A percentile compares a stretch with the other conserved stretches of the same genome.
phyloP scores from a whole-genome alignment of 78 protist genomes.

The Chrysochromulina tobinii region DNA sequence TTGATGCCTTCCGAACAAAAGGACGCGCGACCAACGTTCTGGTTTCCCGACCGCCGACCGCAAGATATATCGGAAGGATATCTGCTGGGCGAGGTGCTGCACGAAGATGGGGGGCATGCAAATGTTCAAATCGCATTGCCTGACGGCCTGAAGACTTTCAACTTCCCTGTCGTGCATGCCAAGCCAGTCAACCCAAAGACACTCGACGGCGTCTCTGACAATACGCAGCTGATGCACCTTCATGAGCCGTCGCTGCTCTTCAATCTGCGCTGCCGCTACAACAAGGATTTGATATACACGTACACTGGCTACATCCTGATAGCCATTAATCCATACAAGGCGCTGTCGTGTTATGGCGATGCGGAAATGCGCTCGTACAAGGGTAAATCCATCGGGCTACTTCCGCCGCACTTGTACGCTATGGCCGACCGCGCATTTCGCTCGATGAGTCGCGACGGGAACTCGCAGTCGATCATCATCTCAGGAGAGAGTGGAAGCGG shows the following conservation, averaged over 20 bases:
- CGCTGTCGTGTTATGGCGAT: background rate
- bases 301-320: slow-evolving; percentile 83
- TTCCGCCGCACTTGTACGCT: slow-evolving; percentile 81
- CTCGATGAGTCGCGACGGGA: background rate
- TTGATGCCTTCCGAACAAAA: no score
- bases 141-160: no score
- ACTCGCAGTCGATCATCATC: slow-evolving; percentile 66
- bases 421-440: slow-evolving; percentile 71
- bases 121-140: no score
- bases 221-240: slow-evolving; percentile 81
- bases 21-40: no score
- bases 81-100: no score
- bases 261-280: slow-evolving; percentile 81
- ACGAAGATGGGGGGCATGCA: no score
- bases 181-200: slow-evolving; percentile 63
- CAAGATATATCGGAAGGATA: no score
- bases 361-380: slow-evolving; percentile 40
- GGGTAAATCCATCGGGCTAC: slow-evolving; percentile 30
- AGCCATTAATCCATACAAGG: slow-evolving; percentile 89
- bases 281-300: slow-evolving; percentile 76
- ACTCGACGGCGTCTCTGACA: slow-evolving; percentile 87
- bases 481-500: slow-evolving; percentile 53
- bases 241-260: slow-evolving; percentile 87
- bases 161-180: background rate
- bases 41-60: no score